Percentiles rank a stretch among this genome's conserved stretches.
These are phyloP conservation scores for Plasmopara muralis DNA, from an alignment of 352 stramenopile genomes.

Conservation along the genomic window DNA sequence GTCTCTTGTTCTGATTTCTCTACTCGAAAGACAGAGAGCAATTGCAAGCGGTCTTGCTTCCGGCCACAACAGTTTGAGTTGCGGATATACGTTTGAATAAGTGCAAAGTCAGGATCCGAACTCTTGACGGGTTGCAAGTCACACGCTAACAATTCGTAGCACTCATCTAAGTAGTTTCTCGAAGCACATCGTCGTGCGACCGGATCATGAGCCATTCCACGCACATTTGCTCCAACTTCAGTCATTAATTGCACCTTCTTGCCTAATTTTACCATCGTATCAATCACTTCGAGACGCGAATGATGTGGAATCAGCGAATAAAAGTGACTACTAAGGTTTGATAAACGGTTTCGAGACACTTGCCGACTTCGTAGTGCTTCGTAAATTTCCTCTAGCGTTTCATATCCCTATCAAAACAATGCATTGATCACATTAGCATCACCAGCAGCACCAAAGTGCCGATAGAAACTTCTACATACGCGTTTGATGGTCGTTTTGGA, in stretches of 20 bases:
- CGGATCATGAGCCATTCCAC: conserved; percentile 33
- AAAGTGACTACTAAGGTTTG: conserved; percentile 54
- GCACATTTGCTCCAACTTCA: conserved; percentile 39
- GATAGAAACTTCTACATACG: conserved; percentile 17
- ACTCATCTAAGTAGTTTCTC: conserved; percentile 60
- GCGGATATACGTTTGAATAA: conserved; percentile 61
- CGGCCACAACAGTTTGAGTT: conserved; percentile 65
- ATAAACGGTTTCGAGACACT: conserved; percentile 30
- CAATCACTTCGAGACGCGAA: conserved; percentile 41
- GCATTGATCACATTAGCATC: too few relatives aligned
- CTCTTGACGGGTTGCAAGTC: conserved; percentile 37
- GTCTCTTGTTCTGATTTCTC: conserved; percentile 40
- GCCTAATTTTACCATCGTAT: conserved; percentile 62
- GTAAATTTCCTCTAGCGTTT: conserved; percentile 55
- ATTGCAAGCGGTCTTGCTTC: conserved; percentile 45
- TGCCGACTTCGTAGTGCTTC: conserved; percentile 40
- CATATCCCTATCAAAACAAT: conserved; percentile 35
- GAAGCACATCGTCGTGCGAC: conserved; percentile 32
- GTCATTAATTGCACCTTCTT: conserved; percentile 55
- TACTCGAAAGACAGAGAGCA: conserved; percentile 57
- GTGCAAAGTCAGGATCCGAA: conserved; percentile 39
- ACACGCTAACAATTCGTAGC: conserved; percentile 48
- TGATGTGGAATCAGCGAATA: conserved; percentile 63
- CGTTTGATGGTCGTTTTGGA: conserved; percentile 56
- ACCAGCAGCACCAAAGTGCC: too few relatives aligned